Percentiles rank a stretch among this genome's conserved stretches.
Evolutionary conservation across 345 rosid species (phyloP).

Genomic region (Eucalyptus coolabah): DNA sequence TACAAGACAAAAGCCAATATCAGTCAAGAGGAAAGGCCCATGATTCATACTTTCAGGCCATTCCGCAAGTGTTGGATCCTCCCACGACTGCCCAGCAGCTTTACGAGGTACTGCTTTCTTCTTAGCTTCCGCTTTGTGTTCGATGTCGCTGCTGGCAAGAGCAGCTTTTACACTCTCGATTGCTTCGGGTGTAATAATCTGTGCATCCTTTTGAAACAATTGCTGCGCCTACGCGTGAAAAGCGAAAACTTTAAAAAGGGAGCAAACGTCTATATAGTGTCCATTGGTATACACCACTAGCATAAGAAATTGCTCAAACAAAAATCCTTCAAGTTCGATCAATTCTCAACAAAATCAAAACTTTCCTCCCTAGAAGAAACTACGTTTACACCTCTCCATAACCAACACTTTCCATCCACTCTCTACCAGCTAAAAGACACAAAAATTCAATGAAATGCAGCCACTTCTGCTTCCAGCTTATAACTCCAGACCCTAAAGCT

Average conservation of each 20-base stretch:
- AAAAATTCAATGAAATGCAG: neutral
- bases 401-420: neutral
- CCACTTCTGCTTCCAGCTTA: neutral
- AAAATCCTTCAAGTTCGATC: neutral
- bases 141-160: conserved; percentile 84
- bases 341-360: neutral
- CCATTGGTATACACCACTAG: neutral
- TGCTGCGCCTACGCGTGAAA: conserved; percentile 64
- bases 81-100: conserved; percentile 96
- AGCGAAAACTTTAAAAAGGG: neutral
- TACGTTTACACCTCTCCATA: neutral
- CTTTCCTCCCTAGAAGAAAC: neutral
- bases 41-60: conserved; percentile 93
- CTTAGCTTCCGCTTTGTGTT: conserved; percentile 81
- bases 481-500: neutral
- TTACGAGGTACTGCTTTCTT: conserved; percentile 93
- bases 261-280: neutral
- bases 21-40: neutral
- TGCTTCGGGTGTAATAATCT: conserved; percentile 91
- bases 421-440: neutral
- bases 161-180: conserved; percentile 95
- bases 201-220: conserved; percentile 91
- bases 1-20: neutral
- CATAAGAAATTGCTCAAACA: neutral
- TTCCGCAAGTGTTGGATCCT: conserved; percentile 92